Conservation (phyloP, 2,329 filamentous ascomycete genomes). For the Trematosphaeria pertusa region DNA sequence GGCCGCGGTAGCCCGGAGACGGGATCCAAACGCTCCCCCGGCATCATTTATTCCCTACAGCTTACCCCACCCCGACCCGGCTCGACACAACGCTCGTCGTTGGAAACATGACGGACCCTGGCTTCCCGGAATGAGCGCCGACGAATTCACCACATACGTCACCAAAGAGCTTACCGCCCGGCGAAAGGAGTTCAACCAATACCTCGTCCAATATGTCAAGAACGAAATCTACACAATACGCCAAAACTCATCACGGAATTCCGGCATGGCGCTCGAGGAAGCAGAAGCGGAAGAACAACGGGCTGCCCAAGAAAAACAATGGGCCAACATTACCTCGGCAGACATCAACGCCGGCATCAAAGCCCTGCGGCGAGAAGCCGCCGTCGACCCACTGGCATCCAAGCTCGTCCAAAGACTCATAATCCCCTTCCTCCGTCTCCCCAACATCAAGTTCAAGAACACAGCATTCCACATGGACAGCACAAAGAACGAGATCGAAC, state of each 20-base stretch:
- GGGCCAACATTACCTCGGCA: conserved; percentile 29
- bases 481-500: conserved; percentile 38
- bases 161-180: conserved; percentile 50
- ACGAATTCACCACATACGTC: conserved; percentile 62
- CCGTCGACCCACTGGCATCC: conserved; percentile 54
- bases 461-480: conserved; percentile 19
- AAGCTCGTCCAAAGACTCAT: conserved; percentile 60
- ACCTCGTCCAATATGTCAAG: conserved; percentile 40
- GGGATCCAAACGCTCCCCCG: conserved; percentile 32
- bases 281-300: conserved; percentile 30
- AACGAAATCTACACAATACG: conserved; percentile 41
- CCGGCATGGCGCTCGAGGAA: conserved; percentile 30
- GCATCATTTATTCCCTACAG: conserved; percentile 25
- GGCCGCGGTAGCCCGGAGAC: conserved; percentile 20
- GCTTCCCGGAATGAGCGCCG: conserved; percentile 62
- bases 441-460: conserved; percentile 46
- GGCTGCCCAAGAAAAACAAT: conserved; percentile 30
- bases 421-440: conserved; percentile 64
- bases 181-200: conserved; percentile 37
- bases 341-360: conserved; percentile 41
- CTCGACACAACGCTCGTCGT: conserved; percentile 43
- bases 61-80: conserved; percentile 28
- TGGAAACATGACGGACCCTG: conserved; percentile 68
- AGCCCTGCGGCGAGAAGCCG: conserved; percentile 55
- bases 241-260: conserved; percentile 22